Evolutionary conservation across 2,329 filamentous ascomycete genomes (phyloP), one percentile per base, ranked within the genome.

Genomic region (Endoconidiophora polonica): DNA sequence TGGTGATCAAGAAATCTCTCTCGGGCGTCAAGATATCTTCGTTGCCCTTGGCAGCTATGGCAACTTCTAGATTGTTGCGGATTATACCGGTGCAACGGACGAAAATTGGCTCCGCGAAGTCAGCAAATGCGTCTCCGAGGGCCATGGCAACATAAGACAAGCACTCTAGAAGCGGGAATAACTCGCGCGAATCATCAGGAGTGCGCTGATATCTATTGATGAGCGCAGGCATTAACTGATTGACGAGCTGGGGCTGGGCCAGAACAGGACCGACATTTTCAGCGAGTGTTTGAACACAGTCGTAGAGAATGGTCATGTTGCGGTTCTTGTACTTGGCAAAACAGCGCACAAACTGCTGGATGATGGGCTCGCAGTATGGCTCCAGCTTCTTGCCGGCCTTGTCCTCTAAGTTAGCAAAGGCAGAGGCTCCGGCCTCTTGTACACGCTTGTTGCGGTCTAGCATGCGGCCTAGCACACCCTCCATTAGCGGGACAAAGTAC

Each of bases 291-390:
- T 98, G 91, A 33, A 98, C 86, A 63, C 91, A 96, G 66, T 98
- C 91, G 68, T 98, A 98, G 33, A 98, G 76, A 49, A 96, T 93
- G 68, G 93, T 95, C 79, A 96, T 95, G 68, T 98, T 98, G 59
- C 86, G 82, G 65, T 96, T 90, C 72, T 98, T 96, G 76, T 96
- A 98, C 65, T 84, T 87, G 48, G 72, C 76, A 65, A 98, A 98
- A 65, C 91, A 98, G 54, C 76, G 73, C 48, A 95, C 87, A 60
- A 90, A 96, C 62, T 96, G 91, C 54, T 81, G 81, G 48, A 96
- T 77, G 58, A 98, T 96, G 23, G 88, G 85, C 24, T 81, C 75
- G 59, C 86, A 88, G 66, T 95, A 98, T 0, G 86, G 86, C 55
- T 81, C 79, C 40, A 98, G 68, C 54, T 81, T 74, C 55, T 78